These are phyloP conservation scores for Blastobotrys arbuscula DNA, from an alignment of 1,139 yeast genomes.

Conservation along the genomic window DNA sequence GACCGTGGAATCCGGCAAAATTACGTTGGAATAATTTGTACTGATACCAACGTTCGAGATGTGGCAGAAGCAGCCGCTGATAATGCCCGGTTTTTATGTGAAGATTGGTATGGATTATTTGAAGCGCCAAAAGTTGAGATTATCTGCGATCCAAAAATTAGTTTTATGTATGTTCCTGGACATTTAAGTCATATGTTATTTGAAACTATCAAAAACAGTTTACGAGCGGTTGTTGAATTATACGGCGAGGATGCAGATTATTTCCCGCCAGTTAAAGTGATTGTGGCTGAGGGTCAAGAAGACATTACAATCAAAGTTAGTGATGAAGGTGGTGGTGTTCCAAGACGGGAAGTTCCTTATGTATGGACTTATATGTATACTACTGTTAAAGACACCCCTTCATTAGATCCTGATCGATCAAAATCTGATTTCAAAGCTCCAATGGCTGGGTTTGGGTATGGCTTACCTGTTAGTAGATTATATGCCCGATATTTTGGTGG, in stretches of 20 bases:
- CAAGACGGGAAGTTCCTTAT: constrained; percentile 75
- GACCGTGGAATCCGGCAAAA: constrained; percentile 51
- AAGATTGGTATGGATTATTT: constrained; percentile 76
- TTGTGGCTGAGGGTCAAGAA: constrained; percentile 86
- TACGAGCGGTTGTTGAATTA: constrained; percentile 79
- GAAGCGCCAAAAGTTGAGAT: constrained; percentile 78
- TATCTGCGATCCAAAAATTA: constrained; percentile 63
- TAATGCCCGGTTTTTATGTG: constrained; percentile 81
- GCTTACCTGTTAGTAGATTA: constrained; percentile 77
- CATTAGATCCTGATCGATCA: constrained; percentile 52
- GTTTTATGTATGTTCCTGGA: constrained; percentile 86
- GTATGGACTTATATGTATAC: constrained; percentile 92
- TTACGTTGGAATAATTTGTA: constrained; percentile 81
- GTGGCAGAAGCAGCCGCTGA: constrained; percentile 82
- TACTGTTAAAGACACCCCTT: constrained; percentile 71
- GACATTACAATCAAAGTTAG: constrained; percentile 90
- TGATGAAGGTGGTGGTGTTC: constrained; percentile 94
- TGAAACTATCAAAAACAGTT: constrained; percentile 76
- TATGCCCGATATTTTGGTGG: constrained; percentile 92
- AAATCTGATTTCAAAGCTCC: constrained; percentile 70
- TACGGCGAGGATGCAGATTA: constrained; percentile 53
- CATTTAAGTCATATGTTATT: constrained; percentile 84
- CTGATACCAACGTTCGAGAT: constrained; percentile 72
- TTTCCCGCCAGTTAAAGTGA: constrained; percentile 80
- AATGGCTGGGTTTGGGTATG: constrained; percentile 93